Conservation (phyloP, 805 yeast genomes). For the Metschnikowia amazonensis region DNA sequence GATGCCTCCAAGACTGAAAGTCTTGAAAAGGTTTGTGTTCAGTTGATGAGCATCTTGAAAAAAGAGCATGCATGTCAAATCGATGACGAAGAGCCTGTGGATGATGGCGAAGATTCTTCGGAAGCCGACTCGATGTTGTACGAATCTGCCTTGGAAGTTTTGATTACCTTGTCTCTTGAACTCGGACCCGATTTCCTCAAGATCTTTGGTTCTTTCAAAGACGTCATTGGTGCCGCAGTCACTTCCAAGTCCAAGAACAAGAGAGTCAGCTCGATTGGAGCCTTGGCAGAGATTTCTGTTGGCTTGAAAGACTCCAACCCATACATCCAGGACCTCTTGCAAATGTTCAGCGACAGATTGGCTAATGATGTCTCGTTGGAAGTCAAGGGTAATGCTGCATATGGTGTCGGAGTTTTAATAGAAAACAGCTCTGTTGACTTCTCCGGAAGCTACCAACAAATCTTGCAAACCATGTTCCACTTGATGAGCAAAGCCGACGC, state of each 20-base stretch:
- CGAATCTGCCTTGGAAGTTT: slow-evolving; percentile 82
- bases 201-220: slow-evolving; percentile 70
- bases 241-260: slow-evolving; percentile 62
- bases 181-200: slow-evolving; percentile 74
- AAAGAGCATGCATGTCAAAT: slow-evolving; percentile 83
- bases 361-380: slow-evolving; percentile 75
- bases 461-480: slow-evolving; percentile 72
- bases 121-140: slow-evolving; percentile 61
- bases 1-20: slow-evolving; percentile 46
- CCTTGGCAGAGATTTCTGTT: slow-evolving; percentile 81
- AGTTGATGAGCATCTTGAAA: slow-evolving; percentile 67
- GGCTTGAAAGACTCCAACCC: slow-evolving; percentile 69
- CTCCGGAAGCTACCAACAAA: slow-evolving; percentile 59
- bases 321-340: slow-evolving; percentile 64
- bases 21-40: slow-evolving; percentile 66
- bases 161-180: slow-evolving; percentile 71
- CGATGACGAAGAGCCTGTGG: slow-evolving; percentile 62
- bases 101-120: slow-evolving; percentile 47
- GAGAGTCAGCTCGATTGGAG: slow-evolving; percentile 83
- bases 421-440: slow-evolving; percentile 55
- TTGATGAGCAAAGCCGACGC: slow-evolving; percentile 66
- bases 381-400: slow-evolving; percentile 93
- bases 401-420: slow-evolving; percentile 82
- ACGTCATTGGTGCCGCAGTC: slow-evolving; percentile 53
- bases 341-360: slow-evolving; percentile 64